Conservation (phyloP, 1,284 basidiomycete species). For the Apiotrichum porosum region DNA sequence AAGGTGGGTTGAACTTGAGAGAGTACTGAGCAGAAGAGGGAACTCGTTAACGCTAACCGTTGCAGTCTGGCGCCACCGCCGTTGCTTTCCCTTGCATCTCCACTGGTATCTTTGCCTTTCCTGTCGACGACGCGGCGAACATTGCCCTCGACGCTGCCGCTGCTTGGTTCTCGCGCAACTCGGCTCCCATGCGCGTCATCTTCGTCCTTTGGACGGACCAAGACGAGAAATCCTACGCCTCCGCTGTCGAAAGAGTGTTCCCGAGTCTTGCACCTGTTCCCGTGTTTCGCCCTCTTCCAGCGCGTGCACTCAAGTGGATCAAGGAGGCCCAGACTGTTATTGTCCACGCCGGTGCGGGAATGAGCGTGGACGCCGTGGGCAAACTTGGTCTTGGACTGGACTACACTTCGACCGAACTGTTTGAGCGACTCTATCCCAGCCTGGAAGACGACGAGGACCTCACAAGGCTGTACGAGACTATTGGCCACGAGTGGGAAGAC, state of each 20-base stretch:
- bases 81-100: conserved; percentile 18
- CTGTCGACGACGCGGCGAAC: background rate
- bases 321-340: conserved; percentile 1
- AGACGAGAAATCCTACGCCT: conserved; percentile 1
- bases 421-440: conserved; percentile 10
- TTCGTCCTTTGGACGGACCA: conserved; percentile 8
- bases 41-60: background rate
- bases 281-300: background rate
- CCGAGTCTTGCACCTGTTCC: background rate
- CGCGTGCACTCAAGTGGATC: background rate
- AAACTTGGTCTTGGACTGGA: conserved; percentile 6
- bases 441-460: conserved; percentile 1
- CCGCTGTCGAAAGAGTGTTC: background rate
- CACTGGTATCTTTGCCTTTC: conserved; percentile 14
- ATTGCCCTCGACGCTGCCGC: conserved; percentile 1
- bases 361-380: conserved; percentile 8
- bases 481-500: conserved; percentile 12
- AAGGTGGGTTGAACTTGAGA: background rate
- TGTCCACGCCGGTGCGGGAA: conserved; percentile 13
- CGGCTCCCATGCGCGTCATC: background rate
- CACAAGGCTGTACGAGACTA: conserved; percentile 7
- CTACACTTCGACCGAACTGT: conserved; percentile 9
- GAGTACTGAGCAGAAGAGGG: too few relatives aligned
- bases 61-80: conserved; percentile 4
- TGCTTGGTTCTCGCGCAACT: conserved; percentile 4